phyloP scores from a whole-genome alignment of 345 rosid genomes.

The Eucalyptus melliodora region DNA sequence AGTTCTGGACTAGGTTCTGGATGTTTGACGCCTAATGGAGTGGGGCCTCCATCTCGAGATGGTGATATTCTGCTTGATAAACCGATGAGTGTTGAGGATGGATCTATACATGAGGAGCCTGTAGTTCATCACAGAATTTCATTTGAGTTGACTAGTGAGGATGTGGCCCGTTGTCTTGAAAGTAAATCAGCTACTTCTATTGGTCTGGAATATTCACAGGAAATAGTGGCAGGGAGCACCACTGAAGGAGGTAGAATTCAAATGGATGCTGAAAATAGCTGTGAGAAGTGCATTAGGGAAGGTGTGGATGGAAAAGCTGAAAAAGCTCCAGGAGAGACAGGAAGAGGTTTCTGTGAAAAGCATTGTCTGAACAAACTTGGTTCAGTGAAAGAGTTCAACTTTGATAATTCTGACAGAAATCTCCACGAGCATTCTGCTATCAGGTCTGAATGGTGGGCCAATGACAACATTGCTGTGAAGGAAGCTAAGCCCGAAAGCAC shows the following conservation, averaged over 20 bases:
- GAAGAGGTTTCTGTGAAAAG: constrained; percentile 24
- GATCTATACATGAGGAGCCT: constrained; percentile 21
- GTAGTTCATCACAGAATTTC: constrained; percentile 68
- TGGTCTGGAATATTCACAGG: constrained; percentile 10
- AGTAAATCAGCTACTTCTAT: constrained; percentile 23
- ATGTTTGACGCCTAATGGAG: constrained; percentile 53
- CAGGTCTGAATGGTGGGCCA: constrained; percentile 78
- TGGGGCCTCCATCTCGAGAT: constrained; percentile 26
- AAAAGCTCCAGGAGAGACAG: neutral
- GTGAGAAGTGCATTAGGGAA: constrained; percentile 10
- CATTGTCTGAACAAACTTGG: constrained; percentile 57
- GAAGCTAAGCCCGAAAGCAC: constrained; percentile 34
- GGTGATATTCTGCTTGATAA: constrained; percentile 11
- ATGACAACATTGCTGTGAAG: constrained; percentile 52
- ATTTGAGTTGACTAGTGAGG: constrained; percentile 91
- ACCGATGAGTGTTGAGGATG: constrained; percentile 29
- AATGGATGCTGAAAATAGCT: neutral
- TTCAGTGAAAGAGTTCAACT: constrained; percentile 81
- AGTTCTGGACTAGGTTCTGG: constrained; percentile 66
- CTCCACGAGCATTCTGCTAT: constrained; percentile 24
- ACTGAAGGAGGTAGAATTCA: neutral
- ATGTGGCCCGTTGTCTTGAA: constrained; percentile 82
- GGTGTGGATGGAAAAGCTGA: constrained; percentile 1
- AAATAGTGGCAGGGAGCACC: neutral
- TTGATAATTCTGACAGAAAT: constrained; percentile 53